A percentile compares a stretch with the other conserved stretches of the same genome.
Conservation (phyloP, 2,329 filamentous ascomycete genomes). For the Xylaria sp. region DNA sequence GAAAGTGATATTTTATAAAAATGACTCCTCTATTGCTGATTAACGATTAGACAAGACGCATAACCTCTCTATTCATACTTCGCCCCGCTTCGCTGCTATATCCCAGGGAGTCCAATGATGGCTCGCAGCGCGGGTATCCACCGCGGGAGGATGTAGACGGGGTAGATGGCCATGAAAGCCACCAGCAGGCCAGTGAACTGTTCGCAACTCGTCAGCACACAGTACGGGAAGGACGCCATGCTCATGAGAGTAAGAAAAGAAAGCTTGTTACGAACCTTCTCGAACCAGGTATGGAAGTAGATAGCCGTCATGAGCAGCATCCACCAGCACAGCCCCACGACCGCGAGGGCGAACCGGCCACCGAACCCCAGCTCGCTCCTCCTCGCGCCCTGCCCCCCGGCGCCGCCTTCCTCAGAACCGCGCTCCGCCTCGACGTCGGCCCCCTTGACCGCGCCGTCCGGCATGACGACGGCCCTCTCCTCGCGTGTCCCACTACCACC, state of each 20-base stretch:
- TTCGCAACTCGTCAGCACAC: constrained; percentile 27
- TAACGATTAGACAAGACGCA: no score
- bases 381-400: constrained; percentile 18
- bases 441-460: constrained; percentile 66
- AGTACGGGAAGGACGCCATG: no score
- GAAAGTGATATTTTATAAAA: no score
- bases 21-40: no score
- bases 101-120: constrained; percentile 54
- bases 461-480: constrained; percentile 67
- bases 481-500: constrained; percentile 54
- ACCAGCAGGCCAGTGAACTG: constrained; percentile 59
- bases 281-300: constrained; percentile 98
- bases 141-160: constrained; percentile 55
- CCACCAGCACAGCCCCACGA: constrained; percentile 79
- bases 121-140: constrained; percentile 50
- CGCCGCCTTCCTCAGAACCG: no score
- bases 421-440: constrained; percentile 53
- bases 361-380: constrained; percentile 47
- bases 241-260: not conserved
- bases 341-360: constrained; percentile 59
- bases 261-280: constrained; percentile 69
- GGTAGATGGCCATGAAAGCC: constrained; percentile 50
- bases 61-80: not conserved
- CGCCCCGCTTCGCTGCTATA: constrained; percentile 37
- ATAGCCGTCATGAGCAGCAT: constrained; percentile 99